These are phyloP conservation scores for Oldenlandia corymbosa DNA, from an alignment of 257 asterid genomes.

Conservation along the genomic window DNA sequence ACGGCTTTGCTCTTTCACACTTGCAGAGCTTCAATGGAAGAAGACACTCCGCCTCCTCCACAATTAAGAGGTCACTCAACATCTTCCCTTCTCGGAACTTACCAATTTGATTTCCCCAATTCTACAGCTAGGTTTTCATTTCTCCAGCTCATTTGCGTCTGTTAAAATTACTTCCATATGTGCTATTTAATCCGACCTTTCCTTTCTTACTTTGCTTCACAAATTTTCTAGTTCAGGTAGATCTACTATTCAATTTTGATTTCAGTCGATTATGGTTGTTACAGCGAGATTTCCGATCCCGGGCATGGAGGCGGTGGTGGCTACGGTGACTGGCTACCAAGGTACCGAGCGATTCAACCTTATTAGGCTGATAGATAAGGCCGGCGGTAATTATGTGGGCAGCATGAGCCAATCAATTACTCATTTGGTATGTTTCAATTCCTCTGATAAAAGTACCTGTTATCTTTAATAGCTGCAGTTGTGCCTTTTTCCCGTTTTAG, in stretches of 20 bases:
- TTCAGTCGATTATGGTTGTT: slow-evolving; percentile 12
- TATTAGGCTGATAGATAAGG: slow-evolving; percentile 31
- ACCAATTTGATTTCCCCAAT: not conserved
- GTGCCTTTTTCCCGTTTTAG: not conserved
- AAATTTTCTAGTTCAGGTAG: not conserved
- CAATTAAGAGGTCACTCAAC: slow-evolving; percentile 26
- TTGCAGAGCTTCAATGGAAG: slow-evolving; percentile 28
- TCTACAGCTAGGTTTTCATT: slow-evolving; percentile 6
- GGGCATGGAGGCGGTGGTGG: slow-evolving; percentile 68
- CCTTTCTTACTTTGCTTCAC: slow-evolving; percentile 2
- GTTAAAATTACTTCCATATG: not conserved
- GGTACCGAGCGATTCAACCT: slow-evolving; percentile 36
- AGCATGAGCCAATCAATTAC: slow-evolving; percentile 31
- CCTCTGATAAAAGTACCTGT: no score
- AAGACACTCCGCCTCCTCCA: slow-evolving; percentile 22
- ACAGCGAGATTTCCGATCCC: slow-evolving; percentile 19
- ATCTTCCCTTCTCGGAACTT: not conserved
- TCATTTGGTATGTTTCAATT: slow-evolving; percentile 28
- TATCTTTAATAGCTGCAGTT: not conserved
- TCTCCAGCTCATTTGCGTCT: not conserved
- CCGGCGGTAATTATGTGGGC: slow-evolving; percentile 40
- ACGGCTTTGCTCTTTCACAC: slow-evolving; percentile 3
- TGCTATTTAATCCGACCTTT: not conserved
- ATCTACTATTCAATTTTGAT: no score
- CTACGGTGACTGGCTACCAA: slow-evolving; percentile 41